Conservation (phyloP, 345 rosid genomes). For the Geranium brycei region DNA sequence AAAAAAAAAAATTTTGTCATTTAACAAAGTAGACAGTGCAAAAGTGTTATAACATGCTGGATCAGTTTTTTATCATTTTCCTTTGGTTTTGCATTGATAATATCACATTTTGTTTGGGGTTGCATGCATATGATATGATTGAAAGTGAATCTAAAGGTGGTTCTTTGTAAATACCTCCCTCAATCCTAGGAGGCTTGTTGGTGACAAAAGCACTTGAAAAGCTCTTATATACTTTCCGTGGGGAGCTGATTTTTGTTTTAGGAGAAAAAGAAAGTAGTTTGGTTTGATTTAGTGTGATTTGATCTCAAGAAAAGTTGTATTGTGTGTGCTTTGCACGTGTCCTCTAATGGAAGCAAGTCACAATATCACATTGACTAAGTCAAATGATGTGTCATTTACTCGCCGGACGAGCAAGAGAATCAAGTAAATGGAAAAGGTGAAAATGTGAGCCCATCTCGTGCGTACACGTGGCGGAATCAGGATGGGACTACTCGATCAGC, state of each 20-base stretch:
- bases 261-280: neutral
- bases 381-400: neutral
- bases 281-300: neutral
- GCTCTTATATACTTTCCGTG: constrained; percentile 8
- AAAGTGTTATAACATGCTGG: too few species aligned
- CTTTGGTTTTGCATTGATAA: too few species aligned
- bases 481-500: neutral
- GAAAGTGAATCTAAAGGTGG: constrained; percentile 3
- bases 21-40: too few species aligned
- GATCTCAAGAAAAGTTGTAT: neutral
- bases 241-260: too few species aligned
- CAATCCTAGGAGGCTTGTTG: constrained; percentile 19
- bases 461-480: neutral
- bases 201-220: constrained; percentile 23
- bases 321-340: neutral
- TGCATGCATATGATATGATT: neutral
- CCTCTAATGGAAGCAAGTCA: too few species aligned
- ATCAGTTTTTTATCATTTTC: too few species aligned
- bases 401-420: neutral
- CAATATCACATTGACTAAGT: neutral
- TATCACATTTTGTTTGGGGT: too few species aligned
- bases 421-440: neutral
- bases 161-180: constrained; percentile 11
- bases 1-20: too few species aligned
- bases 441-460: neutral